phyloP scores from a whole-genome alignment of 1,284 basidiomycete species.

The Irpex rosettiformis region DNA sequence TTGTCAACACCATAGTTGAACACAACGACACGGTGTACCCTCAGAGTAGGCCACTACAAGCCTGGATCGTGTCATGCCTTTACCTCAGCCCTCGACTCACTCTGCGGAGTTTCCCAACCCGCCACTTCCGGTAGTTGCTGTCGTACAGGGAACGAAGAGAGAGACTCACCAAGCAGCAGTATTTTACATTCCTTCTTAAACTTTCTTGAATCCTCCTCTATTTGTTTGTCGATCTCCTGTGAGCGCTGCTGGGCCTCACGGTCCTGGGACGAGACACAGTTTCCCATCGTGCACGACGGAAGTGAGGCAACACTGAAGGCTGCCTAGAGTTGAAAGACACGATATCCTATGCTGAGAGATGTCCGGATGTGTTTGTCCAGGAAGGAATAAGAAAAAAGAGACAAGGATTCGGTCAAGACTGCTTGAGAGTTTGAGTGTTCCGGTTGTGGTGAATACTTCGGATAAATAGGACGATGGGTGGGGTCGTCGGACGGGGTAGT shows the following conservation, averaged over 20 bases:
- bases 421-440: not conserved
- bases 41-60: not conserved
- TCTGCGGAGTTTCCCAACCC: not conserved
- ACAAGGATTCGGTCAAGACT: not conserved
- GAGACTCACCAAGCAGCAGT: conserved; percentile 76
- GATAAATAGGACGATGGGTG: not conserved
- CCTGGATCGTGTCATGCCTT: not conserved
- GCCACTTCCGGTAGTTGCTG: not conserved
- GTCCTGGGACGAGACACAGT: conserved; percentile 59
- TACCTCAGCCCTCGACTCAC: not conserved
- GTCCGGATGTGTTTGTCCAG: not conserved
- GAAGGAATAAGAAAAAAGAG: not conserved
- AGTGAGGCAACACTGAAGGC: not conserved
- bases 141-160: conserved; percentile 2
- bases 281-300: conserved; percentile 47
- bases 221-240: conserved; percentile 67
- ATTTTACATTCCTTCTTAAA: conserved; percentile 96
- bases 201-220: conserved; percentile 69
- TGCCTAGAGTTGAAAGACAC: not conserved
- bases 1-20: not conserved
- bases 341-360: not conserved
- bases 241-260: conserved; percentile 63
- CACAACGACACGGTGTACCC: no score
- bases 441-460: not conserved
- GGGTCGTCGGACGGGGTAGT: not conserved